These are phyloP conservation scores for Yamadazyma paraphyllophila DNA, from an alignment of 805 yeast species.

Conservation along the genomic window DNA sequence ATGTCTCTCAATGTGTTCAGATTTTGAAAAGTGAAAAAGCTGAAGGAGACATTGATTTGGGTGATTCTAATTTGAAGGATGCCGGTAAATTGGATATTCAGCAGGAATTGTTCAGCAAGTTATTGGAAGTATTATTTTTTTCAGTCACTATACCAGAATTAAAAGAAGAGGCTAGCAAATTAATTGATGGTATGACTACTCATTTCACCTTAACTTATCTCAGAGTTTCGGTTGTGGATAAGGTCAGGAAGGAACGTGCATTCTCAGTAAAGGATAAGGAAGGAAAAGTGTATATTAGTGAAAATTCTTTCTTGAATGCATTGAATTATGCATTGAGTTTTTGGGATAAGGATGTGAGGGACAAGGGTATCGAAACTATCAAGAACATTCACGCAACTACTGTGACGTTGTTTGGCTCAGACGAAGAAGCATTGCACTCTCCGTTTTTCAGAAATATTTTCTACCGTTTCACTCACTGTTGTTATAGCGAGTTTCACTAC, in stretches of 20 bases:
- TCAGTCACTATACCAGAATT: conserved; percentile 75
- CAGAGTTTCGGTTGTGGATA: conserved; percentile 68
- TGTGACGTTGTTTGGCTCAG: conserved; percentile 61
- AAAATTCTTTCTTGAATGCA: conserved; percentile 69
- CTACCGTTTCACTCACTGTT: conserved; percentile 82
- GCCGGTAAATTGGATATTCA: conserved; percentile 52
- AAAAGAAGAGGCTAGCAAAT: conserved; percentile 58
- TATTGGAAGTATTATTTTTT: conserved; percentile 70
- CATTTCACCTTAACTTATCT: conserved; percentile 80
- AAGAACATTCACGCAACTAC: conserved; percentile 61
- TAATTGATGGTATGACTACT: conserved; percentile 66
- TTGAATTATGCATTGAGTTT: conserved; percentile 78
- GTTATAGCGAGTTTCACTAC: conserved; percentile 86
- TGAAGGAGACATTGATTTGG: conserved; percentile 32
- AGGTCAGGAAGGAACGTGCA: conserved; percentile 61
- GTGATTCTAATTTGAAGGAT: conserved; percentile 47
- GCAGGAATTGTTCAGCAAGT: conserved; percentile 60
- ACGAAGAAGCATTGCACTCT: conserved; percentile 63
- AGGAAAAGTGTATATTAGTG: conserved; percentile 68
- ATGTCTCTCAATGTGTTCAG: conserved; percentile 50
- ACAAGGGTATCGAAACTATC: conserved; percentile 67
- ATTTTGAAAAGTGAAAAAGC: conserved; percentile 40
- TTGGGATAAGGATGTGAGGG: conserved; percentile 65
- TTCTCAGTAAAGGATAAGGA: conserved; percentile 79
- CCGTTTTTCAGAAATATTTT: conserved; percentile 76